A percentile compares a stretch with the other conserved stretches of the same genome.
Evolutionary conservation across 2,329 filamentous ascomycete species (phyloP).

Genomic region (Emydomyces testavorans): DNA sequence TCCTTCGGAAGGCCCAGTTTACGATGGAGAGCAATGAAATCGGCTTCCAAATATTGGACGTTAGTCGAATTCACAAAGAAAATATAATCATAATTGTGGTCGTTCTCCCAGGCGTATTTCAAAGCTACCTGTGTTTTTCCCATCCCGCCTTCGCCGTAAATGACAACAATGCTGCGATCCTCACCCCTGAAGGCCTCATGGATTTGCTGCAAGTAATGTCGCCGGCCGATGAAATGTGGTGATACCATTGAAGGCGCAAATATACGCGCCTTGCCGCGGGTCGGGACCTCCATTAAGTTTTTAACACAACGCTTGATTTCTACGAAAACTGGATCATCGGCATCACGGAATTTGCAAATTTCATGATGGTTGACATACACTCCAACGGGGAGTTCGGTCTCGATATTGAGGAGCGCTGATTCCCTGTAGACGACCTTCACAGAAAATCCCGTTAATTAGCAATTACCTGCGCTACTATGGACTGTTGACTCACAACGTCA

Average conservation of each 20-base stretch:
- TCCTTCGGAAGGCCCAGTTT: conserved; percentile 2
- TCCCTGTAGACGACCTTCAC: conserved; percentile 6
- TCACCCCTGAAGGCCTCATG: neutral
- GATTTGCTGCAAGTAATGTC: conserved; percentile 1
- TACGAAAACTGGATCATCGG: neutral
- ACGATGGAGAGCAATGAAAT: conserved; percentile 1
- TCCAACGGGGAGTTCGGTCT: neutral
- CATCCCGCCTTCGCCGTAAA: conserved; percentile 5
- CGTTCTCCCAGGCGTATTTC: conserved; percentile 8
- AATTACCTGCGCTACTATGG: no score
- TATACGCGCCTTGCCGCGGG: neutral
- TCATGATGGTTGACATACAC: conserved; percentile 6
- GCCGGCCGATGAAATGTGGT: conserved; percentile 4
- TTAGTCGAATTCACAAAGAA: conserved; percentile 7
- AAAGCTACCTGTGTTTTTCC: conserved; percentile 7
- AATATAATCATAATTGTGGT: conserved; percentile 4
- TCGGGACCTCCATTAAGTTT: neutral
- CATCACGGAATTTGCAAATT: neutral
- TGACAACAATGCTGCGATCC: conserved; percentile 1
- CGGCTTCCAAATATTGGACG: neutral
- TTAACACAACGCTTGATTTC: neutral
- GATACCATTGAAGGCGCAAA: conserved; percentile 2
- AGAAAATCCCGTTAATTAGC: neutral
- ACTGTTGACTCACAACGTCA: neutral
- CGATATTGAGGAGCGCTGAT: conserved; percentile 5